Base-by-base conservation (phyloP, 495 filamentous ascomycete species). In the Patellaria atrata region DNA sequence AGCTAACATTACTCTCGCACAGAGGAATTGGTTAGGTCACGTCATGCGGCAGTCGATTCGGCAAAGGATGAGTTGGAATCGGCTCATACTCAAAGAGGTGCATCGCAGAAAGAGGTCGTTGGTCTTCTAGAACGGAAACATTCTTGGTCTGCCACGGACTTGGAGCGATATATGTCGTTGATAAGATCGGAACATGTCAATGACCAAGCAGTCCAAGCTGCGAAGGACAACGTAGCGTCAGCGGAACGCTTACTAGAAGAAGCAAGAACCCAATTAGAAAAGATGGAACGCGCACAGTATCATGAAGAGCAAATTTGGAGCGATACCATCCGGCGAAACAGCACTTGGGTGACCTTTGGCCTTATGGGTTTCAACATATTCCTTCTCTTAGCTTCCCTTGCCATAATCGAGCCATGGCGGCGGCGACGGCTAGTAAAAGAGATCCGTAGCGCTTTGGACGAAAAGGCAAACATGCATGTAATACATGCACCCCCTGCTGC, bases 281-380 rank as follows among this genome's bases (percentile, higher is more conserved):
- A 75, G 24, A 71, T 70, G 22, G 94, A 96, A 38, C 62, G 94
- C 21, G 75, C 75, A 19, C 74, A 89, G 18, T 97, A 97, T 59
- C 89, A 97, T 59, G 89, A 97, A 58, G 89, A 97, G 59, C 89
- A 97, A 64, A 93, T 97, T 29, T 97, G 89, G 89, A 87, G 79
- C 47, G 89, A 97, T 51, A 89, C 92, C 52, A 97, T 97, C 52
- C 69, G 89, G 26, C 64, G 89, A 39, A 93, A 94, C 71, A 82
- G 75, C 46, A 96, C 89, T 4, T 97, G 89, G 89, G 85, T 89
- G 15, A 97, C 89, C 2, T 94, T 91, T 77, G 89, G 89, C 0
- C 58, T 97, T 44, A 96, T 97, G 89, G 86, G 89, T 5, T 68
- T 96, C 27, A 97, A 97, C 48, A 77, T 96, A 2, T 55, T 96